Evolutionary conservation across 306 rosid species (phyloP).

Genomic region (Quercus suber): DNA sequence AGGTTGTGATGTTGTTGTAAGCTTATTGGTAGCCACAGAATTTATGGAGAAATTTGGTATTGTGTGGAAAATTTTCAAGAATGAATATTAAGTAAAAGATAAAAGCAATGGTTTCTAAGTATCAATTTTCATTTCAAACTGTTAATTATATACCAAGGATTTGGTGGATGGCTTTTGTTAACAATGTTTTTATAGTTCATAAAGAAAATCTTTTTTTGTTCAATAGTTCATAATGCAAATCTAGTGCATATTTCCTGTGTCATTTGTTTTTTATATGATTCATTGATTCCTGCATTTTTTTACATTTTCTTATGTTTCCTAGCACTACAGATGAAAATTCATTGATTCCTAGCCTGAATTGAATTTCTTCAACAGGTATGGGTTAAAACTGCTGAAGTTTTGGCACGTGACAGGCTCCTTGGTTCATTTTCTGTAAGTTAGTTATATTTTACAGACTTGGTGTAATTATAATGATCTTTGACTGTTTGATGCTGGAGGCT

Average conservation of each 20-base stretch:
- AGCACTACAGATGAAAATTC: neutral
- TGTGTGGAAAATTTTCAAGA: neutral
- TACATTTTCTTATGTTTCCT: neutral
- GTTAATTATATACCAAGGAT: neutral
- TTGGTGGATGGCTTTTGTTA: neutral
- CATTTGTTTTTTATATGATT: neutral
- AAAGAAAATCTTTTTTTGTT: neutral
- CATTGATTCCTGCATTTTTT: neutral
- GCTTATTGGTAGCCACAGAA: neutral
- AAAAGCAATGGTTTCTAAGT: neutral
- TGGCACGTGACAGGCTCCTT: slow-evolving; percentile 91
- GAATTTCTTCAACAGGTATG: slow-evolving; percentile 57
- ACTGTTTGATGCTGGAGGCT: slow-evolving; percentile 4
- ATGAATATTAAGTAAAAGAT: neutral
- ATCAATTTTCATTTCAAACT: neutral
- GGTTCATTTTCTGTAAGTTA: slow-evolving; percentile 87
- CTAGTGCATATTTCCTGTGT: neutral
- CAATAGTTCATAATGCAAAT: neutral
- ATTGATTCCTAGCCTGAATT: neutral
- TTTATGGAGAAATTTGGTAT: neutral
- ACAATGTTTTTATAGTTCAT: neutral
- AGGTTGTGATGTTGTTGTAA: neutral
- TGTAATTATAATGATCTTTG: neutral
- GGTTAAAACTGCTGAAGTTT: slow-evolving; percentile 87
- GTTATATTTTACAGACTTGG: neutral